These are phyloP conservation scores for Claviceps digitariae DNA, from an alignment of 2,329 filamentous ascomycete species.

Conservation along the genomic window DNA sequence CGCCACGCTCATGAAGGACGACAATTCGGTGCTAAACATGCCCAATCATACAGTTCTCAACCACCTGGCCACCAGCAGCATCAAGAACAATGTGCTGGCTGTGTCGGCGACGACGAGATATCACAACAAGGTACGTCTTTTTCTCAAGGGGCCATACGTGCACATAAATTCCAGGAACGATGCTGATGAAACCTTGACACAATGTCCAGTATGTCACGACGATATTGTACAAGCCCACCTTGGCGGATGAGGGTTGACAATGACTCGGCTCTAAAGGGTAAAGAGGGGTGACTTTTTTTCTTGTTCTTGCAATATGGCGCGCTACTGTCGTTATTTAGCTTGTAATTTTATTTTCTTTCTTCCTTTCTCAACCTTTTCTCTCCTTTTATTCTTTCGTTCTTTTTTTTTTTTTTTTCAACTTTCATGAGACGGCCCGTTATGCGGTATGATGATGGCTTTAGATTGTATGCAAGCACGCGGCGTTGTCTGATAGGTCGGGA, in stretches of 20 bases:
- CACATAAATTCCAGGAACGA: not conserved
- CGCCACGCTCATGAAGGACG: slow-evolving; percentile 85
- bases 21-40: slow-evolving; percentile 92
- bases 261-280: not conserved
- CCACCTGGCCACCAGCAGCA: slow-evolving; percentile 92
- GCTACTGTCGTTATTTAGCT: not conserved
- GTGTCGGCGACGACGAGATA: slow-evolving; percentile 97
- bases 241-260: slow-evolving; percentile 31
- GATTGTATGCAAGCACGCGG: not conserved
- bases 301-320: not conserved
- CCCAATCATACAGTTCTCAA: slow-evolving; percentile 96
- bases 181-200: not conserved
- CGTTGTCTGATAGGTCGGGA: not conserved
- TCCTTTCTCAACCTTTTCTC: not conserved
- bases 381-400: no score
- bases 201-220: slow-evolving; percentile 75
- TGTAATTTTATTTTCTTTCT: not conserved
- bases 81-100: slow-evolving; percentile 89
- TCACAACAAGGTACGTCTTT: slow-evolving; percentile 63
- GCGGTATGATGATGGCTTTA: not conserved
- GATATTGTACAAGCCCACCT: slow-evolving; percentile 90
- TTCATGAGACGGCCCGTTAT: not conserved
- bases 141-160: no score
- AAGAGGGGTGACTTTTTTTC: not conserved
- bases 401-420: no score